These are phyloP conservation scores for Byssoonygena ceratinophila DNA, from an alignment of 2,329 filamentous ascomycete species.

Conservation along the genomic window DNA sequence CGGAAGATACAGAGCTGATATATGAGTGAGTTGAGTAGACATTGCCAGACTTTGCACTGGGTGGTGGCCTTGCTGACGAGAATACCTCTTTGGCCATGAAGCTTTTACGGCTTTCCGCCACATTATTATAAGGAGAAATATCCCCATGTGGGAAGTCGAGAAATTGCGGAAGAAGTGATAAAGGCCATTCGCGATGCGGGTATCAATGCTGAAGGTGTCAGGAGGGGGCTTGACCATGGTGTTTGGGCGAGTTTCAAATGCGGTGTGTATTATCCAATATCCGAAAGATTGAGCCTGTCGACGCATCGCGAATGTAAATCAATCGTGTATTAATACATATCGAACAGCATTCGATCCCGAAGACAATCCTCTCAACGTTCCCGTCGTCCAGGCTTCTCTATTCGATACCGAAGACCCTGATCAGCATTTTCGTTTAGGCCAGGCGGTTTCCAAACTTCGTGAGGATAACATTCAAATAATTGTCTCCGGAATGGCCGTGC, in stretches of 20 bases:
- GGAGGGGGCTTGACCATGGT: slow-evolving; percentile 62
- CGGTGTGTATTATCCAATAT: slow-evolving; percentile 24
- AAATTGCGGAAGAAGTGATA: slow-evolving; percentile 51
- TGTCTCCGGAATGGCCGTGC: slow-evolving; percentile 63
- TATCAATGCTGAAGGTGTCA: slow-evolving; percentile 49
- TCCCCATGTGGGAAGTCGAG: slow-evolving; percentile 51
- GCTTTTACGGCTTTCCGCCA: slow-evolving; percentile 60
- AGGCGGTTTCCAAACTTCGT: slow-evolving; percentile 54
- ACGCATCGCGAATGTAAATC: background rate
- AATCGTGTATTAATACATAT: background rate
- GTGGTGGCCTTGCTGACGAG: background rate
- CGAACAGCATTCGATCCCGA: slow-evolving; percentile 50
- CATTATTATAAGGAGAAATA: slow-evolving; percentile 60
- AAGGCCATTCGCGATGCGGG: slow-evolving; percentile 45
- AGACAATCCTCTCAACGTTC: slow-evolving; percentile 52
- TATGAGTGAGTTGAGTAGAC: slow-evolving; percentile 46
- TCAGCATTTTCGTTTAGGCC: slow-evolving; percentile 57
- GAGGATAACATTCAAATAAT: slow-evolving; percentile 59
- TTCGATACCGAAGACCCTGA: slow-evolving; percentile 54
- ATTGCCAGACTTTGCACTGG: background rate
- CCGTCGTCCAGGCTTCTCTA: slow-evolving; percentile 62
- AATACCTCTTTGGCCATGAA: slow-evolving; percentile 19
- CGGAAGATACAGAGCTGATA: slow-evolving; percentile 54
- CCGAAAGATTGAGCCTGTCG: background rate
- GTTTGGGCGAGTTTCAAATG: slow-evolving; percentile 60